Evolutionary conservation across 2,329 filamentous ascomycete species (phyloP).

Genomic region (Cladophialophora carrionii): DNA sequence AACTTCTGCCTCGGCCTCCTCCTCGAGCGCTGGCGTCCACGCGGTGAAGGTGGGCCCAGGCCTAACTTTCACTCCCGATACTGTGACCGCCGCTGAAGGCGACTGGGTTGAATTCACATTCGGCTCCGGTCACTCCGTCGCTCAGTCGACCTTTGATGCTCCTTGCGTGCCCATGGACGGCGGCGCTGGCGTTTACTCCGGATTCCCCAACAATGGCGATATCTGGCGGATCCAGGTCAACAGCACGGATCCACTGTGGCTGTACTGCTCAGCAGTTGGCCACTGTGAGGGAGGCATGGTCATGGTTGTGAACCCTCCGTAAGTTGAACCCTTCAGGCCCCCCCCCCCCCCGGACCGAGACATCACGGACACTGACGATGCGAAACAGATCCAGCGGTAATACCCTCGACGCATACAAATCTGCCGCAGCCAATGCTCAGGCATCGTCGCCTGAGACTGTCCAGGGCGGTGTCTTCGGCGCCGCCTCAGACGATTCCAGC

Average conservation of each 20-base stretch:
- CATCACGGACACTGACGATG: not conserved
- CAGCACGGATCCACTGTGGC: slow-evolving; percentile 52
- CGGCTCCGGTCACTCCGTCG: slow-evolving; percentile 57
- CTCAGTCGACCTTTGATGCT: slow-evolving; percentile 53
- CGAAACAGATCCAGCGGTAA: slow-evolving; percentile 18
- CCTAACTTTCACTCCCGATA: slow-evolving; percentile 52
- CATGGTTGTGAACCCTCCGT: slow-evolving; percentile 56
- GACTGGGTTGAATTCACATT: slow-evolving; percentile 60
- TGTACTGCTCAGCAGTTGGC: slow-evolving; percentile 56
- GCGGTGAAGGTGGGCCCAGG: slow-evolving; percentile 38
- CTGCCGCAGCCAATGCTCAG: slow-evolving; percentile 27
- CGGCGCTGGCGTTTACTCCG: slow-evolving; percentile 49
- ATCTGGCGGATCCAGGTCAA: slow-evolving; percentile 54
- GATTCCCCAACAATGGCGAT: slow-evolving; percentile 44
- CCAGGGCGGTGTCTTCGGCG: slow-evolving; percentile 33
- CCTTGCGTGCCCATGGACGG: slow-evolving; percentile 53
- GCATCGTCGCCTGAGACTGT: slow-evolving; percentile 26
- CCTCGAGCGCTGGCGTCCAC: slow-evolving; percentile 26
- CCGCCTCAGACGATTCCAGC: slow-evolving; percentile 9
- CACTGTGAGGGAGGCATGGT: slow-evolving; percentile 59
- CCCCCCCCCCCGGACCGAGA: not conserved
- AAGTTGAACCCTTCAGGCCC: slow-evolving; percentile 16
- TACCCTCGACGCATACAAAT: slow-evolving; percentile 35
- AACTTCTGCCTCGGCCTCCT: slow-evolving; percentile 12
- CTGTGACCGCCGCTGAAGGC: slow-evolving; percentile 51